Percentiles rank a stretch among this genome's conserved stretches.
Evolutionary conservation across 2,329 filamentous ascomycete genomes (phyloP).

Genomic region (Plenodomus lindquistii): DNA sequence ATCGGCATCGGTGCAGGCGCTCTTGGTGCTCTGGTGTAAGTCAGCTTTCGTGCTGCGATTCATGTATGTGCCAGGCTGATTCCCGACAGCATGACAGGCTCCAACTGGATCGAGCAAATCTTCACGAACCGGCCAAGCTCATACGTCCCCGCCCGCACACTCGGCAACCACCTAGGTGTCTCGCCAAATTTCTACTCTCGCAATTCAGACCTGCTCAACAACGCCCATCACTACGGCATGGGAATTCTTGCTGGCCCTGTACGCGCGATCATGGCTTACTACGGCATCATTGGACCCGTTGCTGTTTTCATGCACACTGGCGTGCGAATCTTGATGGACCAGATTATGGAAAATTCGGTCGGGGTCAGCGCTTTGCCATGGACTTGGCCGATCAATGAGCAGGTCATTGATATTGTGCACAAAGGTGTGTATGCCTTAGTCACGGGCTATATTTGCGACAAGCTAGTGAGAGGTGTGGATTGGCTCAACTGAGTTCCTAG

Average conservation of each 20-base stretch:
- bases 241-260: constrained; percentile 33
- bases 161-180: constrained; percentile 31
- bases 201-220: constrained; percentile 30
- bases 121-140: constrained; percentile 34
- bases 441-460: constrained; percentile 32
- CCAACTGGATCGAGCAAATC: constrained; percentile 33
- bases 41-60: not conserved
- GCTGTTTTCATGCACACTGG: constrained; percentile 35
- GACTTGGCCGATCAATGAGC: constrained; percentile 41
- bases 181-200: constrained; percentile 8
- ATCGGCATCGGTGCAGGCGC: constrained; percentile 21
- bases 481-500: too few species aligned
- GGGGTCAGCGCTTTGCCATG: constrained; percentile 36
- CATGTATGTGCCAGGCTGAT: not conserved
- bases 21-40: constrained; percentile 19
- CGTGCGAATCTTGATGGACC: constrained; percentile 34
- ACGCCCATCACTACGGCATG: constrained; percentile 33
- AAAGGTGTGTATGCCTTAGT: constrained; percentile 34
- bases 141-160: constrained; percentile 36
- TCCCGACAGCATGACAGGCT: constrained; percentile 29
- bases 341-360: constrained; percentile 33
- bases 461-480: constrained; percentile 18
- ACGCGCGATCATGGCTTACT: constrained; percentile 33
- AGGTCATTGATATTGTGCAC: constrained; percentile 36
- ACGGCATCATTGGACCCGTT: constrained; percentile 38